phyloP scores from a whole-genome alignment of 768 basidiomycete species.

The Plicaturopsis crispa region DNA sequence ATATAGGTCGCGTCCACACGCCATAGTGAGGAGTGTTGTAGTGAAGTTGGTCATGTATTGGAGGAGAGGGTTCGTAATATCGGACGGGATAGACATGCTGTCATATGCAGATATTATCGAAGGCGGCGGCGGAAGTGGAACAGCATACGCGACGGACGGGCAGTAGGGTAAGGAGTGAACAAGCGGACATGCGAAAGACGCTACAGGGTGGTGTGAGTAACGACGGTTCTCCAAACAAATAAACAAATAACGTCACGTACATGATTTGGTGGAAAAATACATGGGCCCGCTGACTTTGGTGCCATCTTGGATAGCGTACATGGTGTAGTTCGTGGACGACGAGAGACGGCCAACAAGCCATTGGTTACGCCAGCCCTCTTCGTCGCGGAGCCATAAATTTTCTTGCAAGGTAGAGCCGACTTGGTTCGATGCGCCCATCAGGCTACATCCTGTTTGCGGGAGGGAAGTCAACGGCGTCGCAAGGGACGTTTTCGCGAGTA shows the following conservation, averaged over 20 bases:
- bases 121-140: constrained; percentile 54
- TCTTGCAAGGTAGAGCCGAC: no score
- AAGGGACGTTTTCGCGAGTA: constrained; percentile 44
- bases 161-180: constrained; percentile 70
- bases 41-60: constrained; percentile 69
- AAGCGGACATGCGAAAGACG: constrained; percentile 61
- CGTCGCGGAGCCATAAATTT: constrained; percentile 49
- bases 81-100: constrained; percentile 38
- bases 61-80: constrained; percentile 43
- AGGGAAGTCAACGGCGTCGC: constrained; percentile 27
- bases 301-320: constrained; percentile 50
- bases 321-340: constrained; percentile 72
- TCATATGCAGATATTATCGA: constrained; percentile 36
- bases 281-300: constrained; percentile 60
- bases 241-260: constrained; percentile 28
- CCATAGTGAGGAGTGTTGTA: constrained; percentile 57
- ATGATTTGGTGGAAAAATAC: constrained; percentile 69
- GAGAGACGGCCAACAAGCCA: constrained; percentile 56
- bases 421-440: constrained; percentile 35
- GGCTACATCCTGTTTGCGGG: constrained; percentile 53
- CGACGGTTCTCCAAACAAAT: constrained; percentile 1
- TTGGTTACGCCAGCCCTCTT: constrained; percentile 57
- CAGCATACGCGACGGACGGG: constrained; percentile 59
- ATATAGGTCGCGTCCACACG: constrained; percentile 77
- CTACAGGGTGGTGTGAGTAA: constrained; percentile 25